These are phyloP conservation scores for Alternaria longipes DNA, from an alignment of 2,329 filamentous ascomycete genomes.

Conservation along the genomic window DNA sequence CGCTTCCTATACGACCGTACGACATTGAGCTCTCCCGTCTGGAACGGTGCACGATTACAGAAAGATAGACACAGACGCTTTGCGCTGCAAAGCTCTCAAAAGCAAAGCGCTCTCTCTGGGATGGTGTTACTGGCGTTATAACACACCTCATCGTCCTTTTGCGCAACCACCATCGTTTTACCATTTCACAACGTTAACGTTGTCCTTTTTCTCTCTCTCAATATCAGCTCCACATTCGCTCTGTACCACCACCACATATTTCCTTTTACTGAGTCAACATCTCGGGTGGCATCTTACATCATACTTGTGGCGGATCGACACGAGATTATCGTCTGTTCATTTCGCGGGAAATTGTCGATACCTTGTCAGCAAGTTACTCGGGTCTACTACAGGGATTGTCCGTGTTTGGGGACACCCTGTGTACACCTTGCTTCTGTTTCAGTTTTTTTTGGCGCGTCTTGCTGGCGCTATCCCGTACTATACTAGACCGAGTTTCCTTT, in stretches of 20 bases:
- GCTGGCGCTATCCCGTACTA: slow-evolving; percentile 38
- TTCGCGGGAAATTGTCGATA: slow-evolving; percentile 28
- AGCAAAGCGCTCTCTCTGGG: slow-evolving; percentile 36
- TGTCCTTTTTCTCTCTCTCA: slow-evolving; percentile 19
- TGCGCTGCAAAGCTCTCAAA: slow-evolving; percentile 31
- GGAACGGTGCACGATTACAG: slow-evolving; percentile 48
- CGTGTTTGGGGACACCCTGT: slow-evolving; percentile 14
- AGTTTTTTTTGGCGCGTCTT: slow-evolving; percentile 22
- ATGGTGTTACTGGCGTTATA: slow-evolving; percentile 44
- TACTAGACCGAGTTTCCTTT: slow-evolving; percentile 42
- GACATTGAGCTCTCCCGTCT: slow-evolving; percentile 48
- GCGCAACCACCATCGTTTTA: slow-evolving; percentile 34
- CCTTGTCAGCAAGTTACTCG: slow-evolving; percentile 7
- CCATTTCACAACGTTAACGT: slow-evolving; percentile 29
- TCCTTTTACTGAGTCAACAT: slow-evolving; percentile 32
- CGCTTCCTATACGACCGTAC: slow-evolving; percentile 46
- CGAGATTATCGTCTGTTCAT: slow-evolving; percentile 23
- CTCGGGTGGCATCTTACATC: slow-evolving; percentile 37
- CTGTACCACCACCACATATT: slow-evolving; percentile 32
- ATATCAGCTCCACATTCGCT: slow-evolving; percentile 34
- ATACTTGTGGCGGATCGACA: slow-evolving; percentile 21
- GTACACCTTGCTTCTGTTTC: slow-evolving; percentile 27
- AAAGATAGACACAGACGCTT: slow-evolving; percentile 33
- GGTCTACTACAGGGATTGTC: slow-evolving; percentile 12
- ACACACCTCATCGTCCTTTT: slow-evolving; percentile 26